Evolutionary conservation across 2,329 filamentous ascomycete species (phyloP).

Genomic region (Claviceps monticola): DNA sequence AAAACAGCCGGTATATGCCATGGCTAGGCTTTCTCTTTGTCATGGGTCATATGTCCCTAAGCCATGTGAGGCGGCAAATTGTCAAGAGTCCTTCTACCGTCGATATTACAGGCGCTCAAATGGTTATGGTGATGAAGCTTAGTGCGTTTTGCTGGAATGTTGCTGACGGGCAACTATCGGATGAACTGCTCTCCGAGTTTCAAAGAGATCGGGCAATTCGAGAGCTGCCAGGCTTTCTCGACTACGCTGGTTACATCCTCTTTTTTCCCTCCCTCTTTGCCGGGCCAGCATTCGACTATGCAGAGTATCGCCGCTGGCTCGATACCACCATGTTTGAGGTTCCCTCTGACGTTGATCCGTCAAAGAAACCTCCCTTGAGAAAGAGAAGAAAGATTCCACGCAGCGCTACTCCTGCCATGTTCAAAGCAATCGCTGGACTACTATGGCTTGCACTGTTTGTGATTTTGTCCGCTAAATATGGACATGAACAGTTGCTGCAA

Average conservation of each 20-base stretch:
- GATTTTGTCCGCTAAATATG: constrained; percentile 55
- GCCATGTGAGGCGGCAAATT: constrained; percentile 71
- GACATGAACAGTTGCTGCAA: constrained; percentile 46
- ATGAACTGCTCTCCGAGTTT: constrained; percentile 67
- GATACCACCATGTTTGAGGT: constrained; percentile 91
- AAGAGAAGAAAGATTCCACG: constrained; percentile 88
- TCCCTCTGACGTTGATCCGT: constrained; percentile 65
- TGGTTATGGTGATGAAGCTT: constrained; percentile 97
- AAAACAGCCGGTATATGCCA: constrained; percentile 81
- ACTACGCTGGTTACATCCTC: constrained; percentile 81
- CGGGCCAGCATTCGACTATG: constrained; percentile 88
- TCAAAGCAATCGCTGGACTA: constrained; percentile 61
- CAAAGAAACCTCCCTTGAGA: constrained; percentile 71
- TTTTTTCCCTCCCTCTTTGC: constrained; percentile 89
- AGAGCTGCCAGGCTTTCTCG: constrained; percentile 59
- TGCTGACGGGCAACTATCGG: constrained; percentile 73
- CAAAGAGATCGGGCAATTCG: constrained; percentile 72
- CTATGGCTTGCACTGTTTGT: constrained; percentile 71
- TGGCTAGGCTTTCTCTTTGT: constrained; percentile 90
- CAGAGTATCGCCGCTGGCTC: constrained; percentile 84
- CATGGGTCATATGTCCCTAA: constrained; percentile 91
- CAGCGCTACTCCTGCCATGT: constrained; percentile 70
- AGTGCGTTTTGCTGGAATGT: constrained; percentile 97
- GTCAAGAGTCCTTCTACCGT: constrained; percentile 50
- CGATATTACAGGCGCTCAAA: constrained; percentile 91